A percentile compares a stretch with the other conserved stretches of the same genome.
Conservation (phyloP, 2,329 filamentous ascomycete species). For the Byssochlamys sp. region DNA sequence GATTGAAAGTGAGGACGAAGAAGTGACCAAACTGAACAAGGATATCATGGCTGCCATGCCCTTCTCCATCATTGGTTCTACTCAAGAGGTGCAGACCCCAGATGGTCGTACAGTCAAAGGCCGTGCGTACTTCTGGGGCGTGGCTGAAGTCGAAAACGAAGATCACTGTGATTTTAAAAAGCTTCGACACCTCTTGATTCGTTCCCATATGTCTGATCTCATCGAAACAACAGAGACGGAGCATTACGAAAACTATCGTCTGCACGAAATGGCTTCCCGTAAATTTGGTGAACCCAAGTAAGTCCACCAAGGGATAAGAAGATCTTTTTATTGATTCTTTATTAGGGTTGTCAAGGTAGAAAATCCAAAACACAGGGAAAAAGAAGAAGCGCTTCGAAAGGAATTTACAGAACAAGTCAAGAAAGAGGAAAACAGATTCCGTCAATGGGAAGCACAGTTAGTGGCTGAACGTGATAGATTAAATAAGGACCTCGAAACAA, state of each 20-base stretch:
- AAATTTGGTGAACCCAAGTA: slow-evolving; percentile 99
- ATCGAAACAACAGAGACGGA: slow-evolving; percentile 99
- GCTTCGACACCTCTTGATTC: slow-evolving; percentile 94
- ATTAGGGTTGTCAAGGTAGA: slow-evolving; percentile 91
- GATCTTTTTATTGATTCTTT: no score
- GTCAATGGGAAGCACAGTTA: slow-evolving; percentile 99
- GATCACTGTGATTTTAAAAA: slow-evolving; percentile 99
- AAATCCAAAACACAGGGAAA: slow-evolving; percentile 99
- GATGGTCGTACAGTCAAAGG: slow-evolving; percentile 97
- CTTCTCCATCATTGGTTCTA: slow-evolving; percentile 95
- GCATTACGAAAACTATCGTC: slow-evolving; percentile 98
- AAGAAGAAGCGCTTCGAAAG: slow-evolving; percentile 96
- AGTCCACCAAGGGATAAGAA: no score
- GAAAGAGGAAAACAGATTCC: slow-evolving; percentile 98
- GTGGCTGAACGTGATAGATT: slow-evolving; percentile 95
- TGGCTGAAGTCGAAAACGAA: slow-evolving; percentile 98
- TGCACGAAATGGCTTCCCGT: slow-evolving; percentile 98
- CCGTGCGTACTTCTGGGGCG: slow-evolving; percentile 97
- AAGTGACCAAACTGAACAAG: slow-evolving; percentile 86
- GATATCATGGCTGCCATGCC: slow-evolving; percentile 95
- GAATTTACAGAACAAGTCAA: slow-evolving; percentile 99
- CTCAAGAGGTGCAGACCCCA: slow-evolving; percentile 95
- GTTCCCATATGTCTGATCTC: slow-evolving; percentile 98
- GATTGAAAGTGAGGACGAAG: slow-evolving; percentile 94
- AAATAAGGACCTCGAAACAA: slow-evolving; percentile 99